phyloP scores from a whole-genome alignment of 345 rosid genomes.

The Ceriops tagal region DNA sequence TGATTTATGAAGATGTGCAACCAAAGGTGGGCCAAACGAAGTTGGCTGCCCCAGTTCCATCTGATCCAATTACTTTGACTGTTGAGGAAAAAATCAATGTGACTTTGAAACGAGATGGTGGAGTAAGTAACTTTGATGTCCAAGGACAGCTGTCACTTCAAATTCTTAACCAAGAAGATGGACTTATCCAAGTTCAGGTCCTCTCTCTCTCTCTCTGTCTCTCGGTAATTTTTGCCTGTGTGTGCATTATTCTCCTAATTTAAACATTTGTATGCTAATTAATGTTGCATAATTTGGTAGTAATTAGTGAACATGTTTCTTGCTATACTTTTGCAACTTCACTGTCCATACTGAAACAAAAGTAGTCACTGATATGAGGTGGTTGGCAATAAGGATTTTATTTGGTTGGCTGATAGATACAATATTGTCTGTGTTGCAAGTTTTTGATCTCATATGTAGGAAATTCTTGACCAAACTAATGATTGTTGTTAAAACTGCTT shows the following conservation, averaged over 20 bases:
- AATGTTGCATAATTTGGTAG: background rate
- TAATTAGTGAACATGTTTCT: background rate
- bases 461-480: too few species aligned
- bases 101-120: conserved; percentile 85
- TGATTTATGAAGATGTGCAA: conserved; percentile 85
- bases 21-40: conserved; percentile 56
- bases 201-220: background rate
- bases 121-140: conserved; percentile 85
- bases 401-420: background rate
- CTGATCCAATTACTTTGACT: conserved; percentile 89
- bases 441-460: too few species aligned
- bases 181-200: conserved; percentile 96
- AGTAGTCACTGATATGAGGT: background rate
- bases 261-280: too few species aligned
- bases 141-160: conserved; percentile 97
- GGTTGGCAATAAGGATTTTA: background rate
- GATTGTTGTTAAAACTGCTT: background rate
- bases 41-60: conserved; percentile 54
- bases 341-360: background rate
- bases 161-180: conserved; percentile 94
- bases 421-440: too few species aligned
- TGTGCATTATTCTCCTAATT: background rate
- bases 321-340: background rate
- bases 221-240: background rate
- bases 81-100: conserved; percentile 93